Base-by-base conservation (phyloP, 169 alveolate genomes). In the Neospora caninum region DNA sequence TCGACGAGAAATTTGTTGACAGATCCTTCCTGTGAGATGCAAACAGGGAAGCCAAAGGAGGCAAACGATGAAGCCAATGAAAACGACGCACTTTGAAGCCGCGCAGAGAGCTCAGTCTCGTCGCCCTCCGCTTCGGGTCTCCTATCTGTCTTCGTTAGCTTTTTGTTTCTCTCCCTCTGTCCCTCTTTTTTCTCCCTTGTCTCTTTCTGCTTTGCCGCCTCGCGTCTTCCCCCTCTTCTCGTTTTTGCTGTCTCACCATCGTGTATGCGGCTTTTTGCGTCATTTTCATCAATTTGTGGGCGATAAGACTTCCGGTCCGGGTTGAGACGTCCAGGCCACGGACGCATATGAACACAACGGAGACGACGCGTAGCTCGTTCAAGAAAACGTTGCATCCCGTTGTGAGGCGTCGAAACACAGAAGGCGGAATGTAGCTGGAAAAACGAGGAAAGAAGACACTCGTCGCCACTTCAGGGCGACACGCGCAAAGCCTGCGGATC, bases 1-100 rank as follows among this genome's bases (percentile, higher is more conserved):
- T 97, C 98, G 86, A 96, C 98, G 69, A 96, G 93, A 73, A 97
- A 97, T 91, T 97, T 97, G 93, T 97, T 97, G 69, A 97, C 98
- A 41, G 97, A 95, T 9, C 98, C 98, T 95, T 94, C 97, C 96
- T 95, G 93, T 22, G 94, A n/a, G 9, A 34, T 16, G 42, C 4
- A 0, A 42, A 49, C 58, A 49, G 13, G 58, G 58, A 49, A 49
- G 13, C 4, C 13, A 4, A 49, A 49, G 58, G 29, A 93, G 49
- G 73, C 7, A 9, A 34, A 83, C 42, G 67, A 83, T 29, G 67
- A 83, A 83, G 20, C 31, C 6, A 9, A 29, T 10, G 25, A 2
- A 25, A n/a, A 39, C 41, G 4, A 10, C 43, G 25, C 7, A 10
- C 1, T 9, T 36, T 16, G 25, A 39, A 80, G 31, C 27, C 27